Conservation (phyloP, 371 early-diverging fungal species). For the Rhizomucor pusillus region DNA sequence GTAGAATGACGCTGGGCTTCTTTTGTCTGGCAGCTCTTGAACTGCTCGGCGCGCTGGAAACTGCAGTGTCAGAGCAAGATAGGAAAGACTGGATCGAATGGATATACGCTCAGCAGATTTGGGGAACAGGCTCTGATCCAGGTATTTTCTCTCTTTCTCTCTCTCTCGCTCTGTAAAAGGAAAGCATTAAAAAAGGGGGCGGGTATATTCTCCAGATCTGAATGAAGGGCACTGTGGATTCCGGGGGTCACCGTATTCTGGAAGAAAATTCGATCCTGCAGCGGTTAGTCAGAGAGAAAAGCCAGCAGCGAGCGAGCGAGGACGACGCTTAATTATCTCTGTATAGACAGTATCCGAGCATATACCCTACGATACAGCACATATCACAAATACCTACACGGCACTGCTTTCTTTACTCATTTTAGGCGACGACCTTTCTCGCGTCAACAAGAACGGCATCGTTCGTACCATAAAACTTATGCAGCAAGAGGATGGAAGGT, state of each 20-base stretch:
- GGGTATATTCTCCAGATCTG: constrained; percentile 14
- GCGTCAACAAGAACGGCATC: constrained; percentile 77
- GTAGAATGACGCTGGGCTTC: constrained; percentile 87
- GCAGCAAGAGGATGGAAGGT: constrained; percentile 82
- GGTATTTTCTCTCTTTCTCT: background rate
- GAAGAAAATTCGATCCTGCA: constrained; percentile 48
- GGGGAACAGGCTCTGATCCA: background rate
- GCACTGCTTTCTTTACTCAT: constrained; percentile 76
- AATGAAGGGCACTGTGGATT: constrained; percentile 59
- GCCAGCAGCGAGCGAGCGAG: no score
- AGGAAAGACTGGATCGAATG: constrained; percentile 85
- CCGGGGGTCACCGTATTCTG: constrained; percentile 68
- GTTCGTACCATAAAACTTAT: constrained; percentile 51
- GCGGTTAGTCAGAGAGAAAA: constrained; percentile 30
- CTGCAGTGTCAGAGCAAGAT: constrained; percentile 44
- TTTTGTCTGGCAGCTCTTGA: constrained; percentile 82
- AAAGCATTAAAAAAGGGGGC: background rate
- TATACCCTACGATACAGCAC: constrained; percentile 58
- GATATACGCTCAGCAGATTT: constrained; percentile 93
- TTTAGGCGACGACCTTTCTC: constrained; percentile 86
- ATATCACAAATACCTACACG: constrained; percentile 92
- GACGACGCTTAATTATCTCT: no score
- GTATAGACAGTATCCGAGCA: constrained; percentile 24
- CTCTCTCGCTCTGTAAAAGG: background rate
- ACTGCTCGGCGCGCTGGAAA: constrained; percentile 68